Base-by-base conservation (phyloP, 2,329 filamentous ascomycete genomes). In the Alternaria longipes region DNA sequence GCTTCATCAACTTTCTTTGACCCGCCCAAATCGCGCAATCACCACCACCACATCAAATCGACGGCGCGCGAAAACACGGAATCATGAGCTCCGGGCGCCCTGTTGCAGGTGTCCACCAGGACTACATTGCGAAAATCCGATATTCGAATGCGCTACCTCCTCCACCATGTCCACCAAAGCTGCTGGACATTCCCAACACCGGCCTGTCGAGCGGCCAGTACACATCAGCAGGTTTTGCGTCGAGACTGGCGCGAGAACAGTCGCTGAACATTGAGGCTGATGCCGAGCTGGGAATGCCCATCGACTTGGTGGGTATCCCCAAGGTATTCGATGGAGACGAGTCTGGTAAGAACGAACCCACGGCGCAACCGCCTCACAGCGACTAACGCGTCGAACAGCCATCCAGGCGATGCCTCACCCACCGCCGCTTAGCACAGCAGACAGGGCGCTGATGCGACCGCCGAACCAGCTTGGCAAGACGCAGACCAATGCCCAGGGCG, bases 131-230 rank as follows among this genome's bases (percentile, higher is more conserved):
- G 66, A 91, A 94, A 73, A 92, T 97, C 75, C 89, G 95, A 80
- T 99, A 96, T 80, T 93, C 93, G 74, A 99, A 99, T 87, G 90
- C 93, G 70, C 89, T 99, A 16, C 95, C 95, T 66, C 94, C 95
- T 66, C 95, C 95, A 56, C 93, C 94, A 56, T 93, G 94, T 76
- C 93, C 94, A 1, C 95, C 95, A 1, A 99, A 99, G 84, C 90
- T 99, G 65, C 91, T 99, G 71, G 93, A 98, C 68, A 97, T 99
- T 63, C 94, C 95, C 11, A 97, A 97, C 73, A 95, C 92, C 58
- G 95, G 95, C 42, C 87, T 98, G 16, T 86, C 91, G 41, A 91
- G 89, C 69, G 91, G 90, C 60, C 91, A 96, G 77, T 98, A 97
- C 81, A 96, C 95, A 32, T 92, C 90, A 4, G 92, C 95, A 1